Evolutionary conservation across 768 basidiomycete genomes (phyloP).

Genomic region (Candolleomyces eurysporus): DNA sequence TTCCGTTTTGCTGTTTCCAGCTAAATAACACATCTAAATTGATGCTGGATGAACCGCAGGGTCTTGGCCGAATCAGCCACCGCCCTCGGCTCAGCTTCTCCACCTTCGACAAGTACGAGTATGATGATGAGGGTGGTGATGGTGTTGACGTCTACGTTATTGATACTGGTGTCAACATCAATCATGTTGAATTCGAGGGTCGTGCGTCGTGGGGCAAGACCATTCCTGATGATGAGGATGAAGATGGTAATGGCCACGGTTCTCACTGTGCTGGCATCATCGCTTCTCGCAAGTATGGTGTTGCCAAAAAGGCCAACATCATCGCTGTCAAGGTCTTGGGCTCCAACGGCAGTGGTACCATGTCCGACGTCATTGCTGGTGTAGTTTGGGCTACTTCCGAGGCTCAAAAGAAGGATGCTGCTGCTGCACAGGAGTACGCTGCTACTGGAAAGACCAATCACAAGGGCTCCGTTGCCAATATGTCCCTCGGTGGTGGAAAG

Average conservation of each 20-base stretch:
- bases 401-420: slow-evolving; percentile 53
- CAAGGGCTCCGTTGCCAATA: slow-evolving; percentile 96
- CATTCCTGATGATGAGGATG: slow-evolving; percentile 83
- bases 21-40: slow-evolving; percentile 8
- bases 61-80: slow-evolving; percentile 94
- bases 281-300: slow-evolving; percentile 87
- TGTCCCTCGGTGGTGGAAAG: slow-evolving; percentile 97
- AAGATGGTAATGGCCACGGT: slow-evolving; percentile 97
- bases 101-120: slow-evolving; percentile 84
- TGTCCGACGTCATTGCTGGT: slow-evolving; percentile 91
- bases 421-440: slow-evolving; percentile 64
- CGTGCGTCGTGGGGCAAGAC: slow-evolving; percentile 94
- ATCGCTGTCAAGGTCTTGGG: slow-evolving; percentile 92
- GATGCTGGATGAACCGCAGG: slow-evolving; percentile 44
- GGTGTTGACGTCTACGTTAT: slow-evolving; percentile 92
- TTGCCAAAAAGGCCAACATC: slow-evolving; percentile 90
- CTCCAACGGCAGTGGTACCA: slow-evolving; percentile 89
- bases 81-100: slow-evolving; percentile 43
- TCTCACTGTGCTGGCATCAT: slow-evolving; percentile 95
- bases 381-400: slow-evolving; percentile 72
- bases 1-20: not conserved
- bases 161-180: slow-evolving; percentile 86
- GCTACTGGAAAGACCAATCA: slow-evolving; percentile 77
- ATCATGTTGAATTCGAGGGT: slow-evolving; percentile 84
- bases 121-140: slow-evolving; percentile 70